Evolutionary conservation across 2,329 filamentous ascomycete genomes (phyloP).

Genomic region (Talaromyces atroroseus): DNA sequence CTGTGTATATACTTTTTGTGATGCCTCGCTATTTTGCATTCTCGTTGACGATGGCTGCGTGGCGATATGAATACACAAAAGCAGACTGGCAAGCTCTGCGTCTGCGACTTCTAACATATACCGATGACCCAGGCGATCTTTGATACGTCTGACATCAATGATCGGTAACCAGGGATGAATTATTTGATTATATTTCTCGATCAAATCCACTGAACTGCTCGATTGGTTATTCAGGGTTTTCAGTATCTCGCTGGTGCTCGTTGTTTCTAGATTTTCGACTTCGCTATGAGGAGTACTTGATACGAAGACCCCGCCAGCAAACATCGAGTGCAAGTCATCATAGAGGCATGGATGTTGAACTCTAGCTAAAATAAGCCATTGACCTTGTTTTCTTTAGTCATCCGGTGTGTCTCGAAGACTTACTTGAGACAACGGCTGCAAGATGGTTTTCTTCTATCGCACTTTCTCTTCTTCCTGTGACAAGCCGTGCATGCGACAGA

Average conservation of each 20-base stretch:
- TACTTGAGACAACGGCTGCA: conserved; percentile 6
- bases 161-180: conserved; percentile 7
- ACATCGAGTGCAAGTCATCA: not conserved
- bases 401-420: not conserved
- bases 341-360: not conserved
- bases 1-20: not conserved
- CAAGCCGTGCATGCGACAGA: conserved; percentile 1
- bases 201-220: not conserved
- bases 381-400: not conserved
- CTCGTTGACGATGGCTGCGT: not conserved
- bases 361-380: not conserved
- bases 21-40: not conserved
- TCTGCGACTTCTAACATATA: not conserved
- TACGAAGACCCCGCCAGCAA: not conserved
- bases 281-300: not conserved
- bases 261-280: not conserved
- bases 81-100: not conserved
- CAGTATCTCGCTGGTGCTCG: not conserved
- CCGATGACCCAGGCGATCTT: not conserved
- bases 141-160: not conserved
- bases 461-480: conserved; percentile 11
- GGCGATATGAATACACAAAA: conserved; percentile 7
- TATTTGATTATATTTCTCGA: not conserved
- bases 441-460: conserved; percentile 3
- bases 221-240: not conserved